Conservation (phyloP, 2,329 filamentous ascomycete species). For the Cladorrhinum sp. region DNA sequence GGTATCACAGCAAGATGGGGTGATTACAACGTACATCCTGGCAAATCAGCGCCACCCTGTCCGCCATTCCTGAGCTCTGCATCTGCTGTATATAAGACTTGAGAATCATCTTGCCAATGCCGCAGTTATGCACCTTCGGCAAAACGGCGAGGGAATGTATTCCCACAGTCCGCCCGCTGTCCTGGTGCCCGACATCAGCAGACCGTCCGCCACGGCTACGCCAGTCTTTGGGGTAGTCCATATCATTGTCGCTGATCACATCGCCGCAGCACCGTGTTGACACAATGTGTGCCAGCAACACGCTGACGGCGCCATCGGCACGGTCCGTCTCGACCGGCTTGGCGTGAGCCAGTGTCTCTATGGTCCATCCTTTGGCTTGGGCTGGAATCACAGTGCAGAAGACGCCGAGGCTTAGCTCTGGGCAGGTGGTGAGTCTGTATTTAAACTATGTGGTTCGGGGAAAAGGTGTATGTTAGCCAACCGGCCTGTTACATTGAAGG, state of each 20-base stretch:
- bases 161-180: conserved; percentile 70
- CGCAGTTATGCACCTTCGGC: conserved; percentile 69
- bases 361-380: conserved; percentile 45
- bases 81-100: conserved; percentile 76
- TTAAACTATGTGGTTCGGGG: conserved; percentile 52
- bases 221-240: conserved; percentile 71
- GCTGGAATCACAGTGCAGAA: conserved; percentile 63
- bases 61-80: conserved; percentile 64
- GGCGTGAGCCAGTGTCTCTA: conserved; percentile 53
- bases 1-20: background rate
- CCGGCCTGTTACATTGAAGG: background rate
- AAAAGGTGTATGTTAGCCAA: background rate
- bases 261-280: conserved; percentile 65
- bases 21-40: conserved; percentile 54
- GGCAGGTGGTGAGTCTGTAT: conserved; percentile 72
- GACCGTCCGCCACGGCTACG: conserved; percentile 42
- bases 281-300: conserved; percentile 75
- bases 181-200: conserved; percentile 61
- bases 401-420: conserved; percentile 74
- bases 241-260: conserved; percentile 70
- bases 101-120: conserved; percentile 71
- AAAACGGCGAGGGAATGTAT: conserved; percentile 80
- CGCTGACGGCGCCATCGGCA: conserved; percentile 51
- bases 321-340: conserved; percentile 58
- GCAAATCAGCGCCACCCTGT: conserved; percentile 72